These are phyloP conservation scores for Tricholoma saponaceum DNA, from an alignment of 768 basidiomycete species.

Conservation along the genomic window DNA sequence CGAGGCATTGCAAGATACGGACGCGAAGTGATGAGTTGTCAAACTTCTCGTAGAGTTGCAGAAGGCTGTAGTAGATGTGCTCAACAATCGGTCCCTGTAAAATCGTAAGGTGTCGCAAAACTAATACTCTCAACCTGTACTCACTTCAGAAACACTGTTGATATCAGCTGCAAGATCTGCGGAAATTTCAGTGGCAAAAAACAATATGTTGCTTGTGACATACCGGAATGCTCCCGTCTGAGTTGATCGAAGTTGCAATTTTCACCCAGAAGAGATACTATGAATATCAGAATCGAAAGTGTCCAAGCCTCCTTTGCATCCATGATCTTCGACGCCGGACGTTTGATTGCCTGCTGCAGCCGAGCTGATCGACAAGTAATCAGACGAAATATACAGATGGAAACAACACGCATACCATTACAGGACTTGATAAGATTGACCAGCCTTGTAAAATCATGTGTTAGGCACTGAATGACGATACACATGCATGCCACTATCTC, in stretches of 20 bases:
- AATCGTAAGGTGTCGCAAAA: background rate
- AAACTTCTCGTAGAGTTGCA: conserved; percentile 70
- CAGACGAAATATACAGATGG: background rate
- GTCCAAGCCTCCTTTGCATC: conserved; percentile 46
- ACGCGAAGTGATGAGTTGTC: conserved; percentile 53
- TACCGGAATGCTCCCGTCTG: conserved; percentile 57
- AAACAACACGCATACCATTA: conserved; percentile 49
- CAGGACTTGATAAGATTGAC: conserved; percentile 83
- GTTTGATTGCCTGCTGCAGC: conserved; percentile 52
- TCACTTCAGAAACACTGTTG: conserved; percentile 52
- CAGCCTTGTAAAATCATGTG: conserved; percentile 78
- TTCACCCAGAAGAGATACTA: conserved; percentile 82
- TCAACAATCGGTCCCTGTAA: conserved; percentile 73
- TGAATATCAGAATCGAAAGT: conserved; percentile 72
- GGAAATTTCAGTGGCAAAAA: background rate
- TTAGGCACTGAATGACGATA: conserved; percentile 76
- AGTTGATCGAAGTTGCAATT: conserved; percentile 85
- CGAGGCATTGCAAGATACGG: conserved; percentile 83
- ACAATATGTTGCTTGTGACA: conserved; percentile 16
- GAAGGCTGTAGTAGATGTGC: conserved; percentile 70
- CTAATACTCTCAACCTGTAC: background rate
- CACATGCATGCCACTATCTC: conserved; percentile 94
- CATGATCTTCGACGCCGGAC: conserved; percentile 37
- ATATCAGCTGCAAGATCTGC: conserved; percentile 56
- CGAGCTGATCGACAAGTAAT: conserved; percentile 40